Evolutionary conservation across 2,329 filamentous ascomycete genomes (phyloP), one percentile per base, ranked within the genome.

Genomic region (Drechslerella coelobrocha): DNA sequence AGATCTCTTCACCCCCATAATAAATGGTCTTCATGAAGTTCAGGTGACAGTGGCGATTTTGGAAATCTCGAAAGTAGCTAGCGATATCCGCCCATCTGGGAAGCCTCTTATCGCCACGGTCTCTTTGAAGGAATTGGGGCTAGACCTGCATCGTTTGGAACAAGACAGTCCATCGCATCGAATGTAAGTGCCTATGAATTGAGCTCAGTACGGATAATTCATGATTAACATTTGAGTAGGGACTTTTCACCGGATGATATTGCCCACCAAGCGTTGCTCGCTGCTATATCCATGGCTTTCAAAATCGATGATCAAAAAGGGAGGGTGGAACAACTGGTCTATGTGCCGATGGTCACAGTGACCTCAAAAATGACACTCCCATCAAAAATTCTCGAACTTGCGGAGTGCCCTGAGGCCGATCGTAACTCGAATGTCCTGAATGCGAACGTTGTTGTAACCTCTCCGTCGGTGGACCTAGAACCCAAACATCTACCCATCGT

Each of bases 271-370:
- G 94, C 92, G 9, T 83, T 99, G 34, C 85, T 94, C 21, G 94
- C 93, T 17, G 94, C 92, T 2, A 86, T 99, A 41, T 96, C 94
- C 0, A 90, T 99, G 61, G 93, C 93, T 0, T 84, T 97, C 63
- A 94, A 92, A 39, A 83, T 99, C 34, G 92, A 97, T 76, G 92
- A 97, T 77, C 91, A 91, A n/a, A 86, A 88, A 26, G 90, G 89
- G 7, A 89, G 90, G 75, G 89, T 91, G 0, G 91, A 97, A 77
- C 88, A 93, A 59, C 84, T 99, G 65, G 81, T 96, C 21, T 99
- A 99, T 78, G 86, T 99, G 45, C 94, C 94, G 0, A 97, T 99
- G 94, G 90, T 93, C 19, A 99, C 94, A 0, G 96, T 92, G 1
- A 99, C 88, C 0, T 86, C 97, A 68, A 91, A 93, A 78, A 97